Evolutionary conservation across 768 basidiomycete genomes (phyloP).

Genomic region (Mycena chlorophos): DNA sequence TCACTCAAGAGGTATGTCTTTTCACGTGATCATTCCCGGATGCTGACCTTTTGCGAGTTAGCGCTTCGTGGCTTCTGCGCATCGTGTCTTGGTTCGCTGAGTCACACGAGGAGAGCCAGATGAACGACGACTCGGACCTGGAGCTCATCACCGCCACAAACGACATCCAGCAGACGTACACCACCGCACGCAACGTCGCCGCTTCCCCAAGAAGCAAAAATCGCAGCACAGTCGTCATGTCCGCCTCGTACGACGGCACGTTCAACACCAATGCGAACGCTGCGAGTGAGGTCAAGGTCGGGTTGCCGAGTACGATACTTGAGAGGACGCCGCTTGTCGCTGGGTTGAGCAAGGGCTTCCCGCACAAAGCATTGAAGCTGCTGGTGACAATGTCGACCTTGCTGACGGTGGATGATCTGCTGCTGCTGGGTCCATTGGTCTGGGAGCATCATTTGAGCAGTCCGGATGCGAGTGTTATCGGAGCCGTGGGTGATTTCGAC

Average conservation of each 20-base stretch:
- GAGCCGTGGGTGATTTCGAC: slow-evolving; percentile 47
- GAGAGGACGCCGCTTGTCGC: slow-evolving; percentile 40
- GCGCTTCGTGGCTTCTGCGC: slow-evolving; percentile 49
- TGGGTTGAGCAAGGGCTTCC: slow-evolving; percentile 47
- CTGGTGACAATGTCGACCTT: slow-evolving; percentile 63
- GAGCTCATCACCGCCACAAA: slow-evolving; percentile 43
- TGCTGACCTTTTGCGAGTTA: slow-evolving; percentile 21
- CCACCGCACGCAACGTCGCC: slow-evolving; percentile 47
- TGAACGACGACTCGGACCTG: slow-evolving; percentile 41
- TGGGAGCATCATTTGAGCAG: slow-evolving; percentile 56
- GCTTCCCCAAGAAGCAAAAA: slow-evolving; percentile 42
- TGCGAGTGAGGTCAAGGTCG: slow-evolving; percentile 24
- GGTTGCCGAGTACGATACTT: slow-evolving; percentile 37
- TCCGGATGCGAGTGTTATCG: slow-evolving; percentile 43
- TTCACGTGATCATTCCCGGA: neutral
- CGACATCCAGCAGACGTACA: slow-evolving; percentile 52
- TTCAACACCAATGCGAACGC: slow-evolving; percentile 18
- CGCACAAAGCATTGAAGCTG: slow-evolving; percentile 52
- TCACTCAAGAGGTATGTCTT: slow-evolving; percentile 61
- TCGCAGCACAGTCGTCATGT: slow-evolving; percentile 43
- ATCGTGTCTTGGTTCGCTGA: slow-evolving; percentile 46
- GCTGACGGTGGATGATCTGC: slow-evolving; percentile 49
- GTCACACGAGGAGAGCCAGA: slow-evolving; percentile 37
- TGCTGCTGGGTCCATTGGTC: slow-evolving; percentile 51
- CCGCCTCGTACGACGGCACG: slow-evolving; percentile 27